These are phyloP conservation scores for Lizonia empirigonia DNA, from an alignment of 2,329 filamentous ascomycete genomes.

Conservation along the genomic window DNA sequence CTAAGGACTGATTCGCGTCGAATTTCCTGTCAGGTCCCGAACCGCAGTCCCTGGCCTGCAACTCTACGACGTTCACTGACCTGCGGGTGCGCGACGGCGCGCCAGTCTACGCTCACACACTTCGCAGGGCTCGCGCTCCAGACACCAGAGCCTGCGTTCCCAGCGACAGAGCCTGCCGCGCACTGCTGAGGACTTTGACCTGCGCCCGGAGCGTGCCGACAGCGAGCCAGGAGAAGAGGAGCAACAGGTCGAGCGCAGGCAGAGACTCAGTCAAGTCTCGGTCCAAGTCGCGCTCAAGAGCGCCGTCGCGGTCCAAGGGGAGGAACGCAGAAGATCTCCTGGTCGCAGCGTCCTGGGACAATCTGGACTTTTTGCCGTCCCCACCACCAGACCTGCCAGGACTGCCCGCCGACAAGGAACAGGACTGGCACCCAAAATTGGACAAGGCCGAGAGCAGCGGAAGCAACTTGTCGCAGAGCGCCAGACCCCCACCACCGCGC, in stretches of 20 bases:
- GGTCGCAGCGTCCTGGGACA: conserved; percentile 25
- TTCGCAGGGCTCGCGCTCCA: conserved; percentile 19
- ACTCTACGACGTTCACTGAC: not conserved
- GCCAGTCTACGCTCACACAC: conserved; percentile 32
- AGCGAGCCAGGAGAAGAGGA: conserved; percentile 18
- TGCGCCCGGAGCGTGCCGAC: conserved; percentile 20
- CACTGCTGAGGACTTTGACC: conserved; percentile 4
- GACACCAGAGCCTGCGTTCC: conserved; percentile 17
- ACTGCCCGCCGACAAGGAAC: not conserved
- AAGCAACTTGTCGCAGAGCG: conserved; percentile 1
- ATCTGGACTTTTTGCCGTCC: conserved; percentile 29
- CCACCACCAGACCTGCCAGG: conserved; percentile 25
- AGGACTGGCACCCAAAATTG: conserved; percentile 1
- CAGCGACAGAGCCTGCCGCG: conserved; percentile 7
- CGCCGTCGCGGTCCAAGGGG: conserved; percentile 17
- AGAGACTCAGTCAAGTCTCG: conserved; percentile 6
- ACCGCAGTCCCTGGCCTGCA: too few species aligned
- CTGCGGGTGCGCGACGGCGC: too few species aligned
- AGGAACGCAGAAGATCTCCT: conserved; percentile 22
- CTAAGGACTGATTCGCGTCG: conserved; percentile 2
- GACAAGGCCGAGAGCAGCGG: conserved; percentile 1
- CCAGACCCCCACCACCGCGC: conserved; percentile 8
- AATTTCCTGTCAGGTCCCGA: not conserved
- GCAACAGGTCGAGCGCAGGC: conserved; percentile 16
- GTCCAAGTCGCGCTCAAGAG: conserved; percentile 10